These are phyloP conservation scores for Coccomyxa sp. DNA, from an alignment of 139 green algal genomes.

Conservation along the genomic window DNA sequence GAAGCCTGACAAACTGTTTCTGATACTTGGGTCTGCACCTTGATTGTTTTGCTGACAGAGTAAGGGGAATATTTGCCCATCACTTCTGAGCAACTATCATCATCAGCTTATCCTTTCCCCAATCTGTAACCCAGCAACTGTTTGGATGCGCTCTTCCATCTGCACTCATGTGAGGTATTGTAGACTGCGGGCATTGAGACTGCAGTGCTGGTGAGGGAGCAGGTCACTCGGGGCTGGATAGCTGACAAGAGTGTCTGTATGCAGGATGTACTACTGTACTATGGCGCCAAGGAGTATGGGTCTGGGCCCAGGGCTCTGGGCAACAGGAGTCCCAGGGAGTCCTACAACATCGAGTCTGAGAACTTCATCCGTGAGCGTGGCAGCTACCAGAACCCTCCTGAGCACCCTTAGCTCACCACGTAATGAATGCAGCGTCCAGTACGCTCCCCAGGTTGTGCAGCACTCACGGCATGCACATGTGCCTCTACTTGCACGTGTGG, in stretches of 20 bases:
- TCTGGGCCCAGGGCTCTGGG: conserved; percentile 60
- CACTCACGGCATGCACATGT: no score
- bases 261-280: conserved; percentile 77
- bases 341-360: conserved; percentile 70
- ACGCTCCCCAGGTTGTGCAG: no score
- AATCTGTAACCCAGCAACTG: no score
- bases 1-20: neutral
- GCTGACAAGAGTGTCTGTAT: no score
- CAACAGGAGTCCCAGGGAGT: conserved; percentile 67
- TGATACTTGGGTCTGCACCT: no score
- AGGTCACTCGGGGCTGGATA: neutral
- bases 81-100: no score
- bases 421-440: no score
- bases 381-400: conserved; percentile 65
- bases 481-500: no score
- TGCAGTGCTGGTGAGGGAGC: neutral
- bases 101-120: no score
- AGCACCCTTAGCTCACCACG: conserved; percentile 44
- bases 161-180: neutral
- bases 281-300: conserved; percentile 83
- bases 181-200: neutral
- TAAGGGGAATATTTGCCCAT: no score
- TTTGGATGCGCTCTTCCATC: neutral
- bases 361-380: conserved; percentile 73
- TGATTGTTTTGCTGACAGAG: no score